These are phyloP conservation scores for Saururus chinensis DNA, from an alignment of 164 flowering plant genomes.

Conservation along the genomic window DNA sequence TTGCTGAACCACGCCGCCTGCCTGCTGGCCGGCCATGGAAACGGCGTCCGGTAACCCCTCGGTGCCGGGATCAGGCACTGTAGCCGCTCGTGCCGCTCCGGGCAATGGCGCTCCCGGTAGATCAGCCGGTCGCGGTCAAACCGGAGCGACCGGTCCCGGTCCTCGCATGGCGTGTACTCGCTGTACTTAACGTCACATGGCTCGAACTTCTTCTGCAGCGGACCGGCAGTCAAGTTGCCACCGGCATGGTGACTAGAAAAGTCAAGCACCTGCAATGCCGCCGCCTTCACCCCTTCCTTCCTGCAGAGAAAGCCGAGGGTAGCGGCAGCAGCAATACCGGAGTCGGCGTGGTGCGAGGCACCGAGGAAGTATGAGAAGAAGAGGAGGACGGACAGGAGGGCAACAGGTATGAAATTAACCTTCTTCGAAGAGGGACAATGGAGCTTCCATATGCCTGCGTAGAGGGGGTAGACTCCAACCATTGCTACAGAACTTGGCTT, in stretches of 20 bases:
- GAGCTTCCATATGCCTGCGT: conserved; percentile 7
- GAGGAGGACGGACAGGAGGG: conserved; percentile 30
- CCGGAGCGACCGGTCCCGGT: conserved; percentile 45
- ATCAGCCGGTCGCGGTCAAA: conserved; percentile 42
- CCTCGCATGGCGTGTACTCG: conserved; percentile 92
- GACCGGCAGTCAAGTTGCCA: conserved; percentile 7
- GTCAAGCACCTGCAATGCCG: conserved; percentile 29
- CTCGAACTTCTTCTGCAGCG: conserved; percentile 22
- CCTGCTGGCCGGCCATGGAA: conserved; percentile 92
- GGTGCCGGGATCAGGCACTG: conserved; percentile 89
- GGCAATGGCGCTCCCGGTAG: conserved; percentile 80
- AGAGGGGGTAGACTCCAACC: neutral
- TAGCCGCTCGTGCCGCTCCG: conserved; percentile 47
- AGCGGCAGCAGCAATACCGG: too few relatives aligned
- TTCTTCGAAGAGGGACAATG: conserved; percentile 11
- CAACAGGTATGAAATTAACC: conserved; percentile 25
- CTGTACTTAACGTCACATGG: conserved; percentile 37
- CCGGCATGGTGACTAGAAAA: conserved; percentile 53
- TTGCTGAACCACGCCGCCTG: conserved; percentile 86
- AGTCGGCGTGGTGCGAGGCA: conserved; percentile 22
- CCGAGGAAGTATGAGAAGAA: conserved; percentile 49
- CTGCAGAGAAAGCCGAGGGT: conserved; percentile 2
- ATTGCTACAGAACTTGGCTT: neutral
- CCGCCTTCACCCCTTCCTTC: neutral
- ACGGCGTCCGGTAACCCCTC: conserved; percentile 79